Evolutionary conservation across 768 basidiomycete species (phyloP), one percentile per base, ranked within the genome.

Genomic region (Xerocomus brunneocitrinus): DNA sequence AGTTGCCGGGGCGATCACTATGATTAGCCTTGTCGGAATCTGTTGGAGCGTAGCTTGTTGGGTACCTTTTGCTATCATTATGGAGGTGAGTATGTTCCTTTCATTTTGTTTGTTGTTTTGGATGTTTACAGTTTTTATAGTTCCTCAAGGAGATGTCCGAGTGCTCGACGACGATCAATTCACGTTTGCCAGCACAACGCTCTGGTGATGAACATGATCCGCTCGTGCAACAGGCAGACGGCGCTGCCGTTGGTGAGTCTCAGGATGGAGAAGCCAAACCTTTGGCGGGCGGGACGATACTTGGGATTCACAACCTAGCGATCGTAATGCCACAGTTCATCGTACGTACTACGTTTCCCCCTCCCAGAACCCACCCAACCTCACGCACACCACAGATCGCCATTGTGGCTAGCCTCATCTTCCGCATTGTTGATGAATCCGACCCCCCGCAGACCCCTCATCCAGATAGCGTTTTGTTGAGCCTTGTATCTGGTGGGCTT

Each of bases 21-120:
- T 88, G 62, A 89, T 97, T 52, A 84, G 84, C 48, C 66, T 95
- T 48, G 83, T 95, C 24, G 95, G 95, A 40, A 87, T 97, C 35
- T 95, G 89, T 68, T 98, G 95, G 95, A 91, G 93, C 9, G 91
- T 97, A 38, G 91, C 95, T n/a, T 91, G 90, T 73, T 97, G 95
- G 95, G 91, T 91, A 14, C 94, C 94, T 3, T 97, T 97, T 60
- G 89, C 94, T 19, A 93, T 97, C 63, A 91, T 98, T 71, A 98
- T 98, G 94, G 94, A 95, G 82, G 92, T 82, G 58, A 47, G 79
- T 61, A 4, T 19, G 1, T 27, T 89, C 78, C 84, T 84, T 32
- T 56, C 8, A 3, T 32, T 34, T n/a, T 44, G 9, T 39, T 47
- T 35, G 14, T 24, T n/a, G 14, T 52, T 30, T 24, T 16, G n/a